Percentiles rank a stretch among this genome's conserved stretches.
These are phyloP conservation scores for Oxyria digyna DNA, from an alignment of 148 eudicot species.

Conservation along the genomic window DNA sequence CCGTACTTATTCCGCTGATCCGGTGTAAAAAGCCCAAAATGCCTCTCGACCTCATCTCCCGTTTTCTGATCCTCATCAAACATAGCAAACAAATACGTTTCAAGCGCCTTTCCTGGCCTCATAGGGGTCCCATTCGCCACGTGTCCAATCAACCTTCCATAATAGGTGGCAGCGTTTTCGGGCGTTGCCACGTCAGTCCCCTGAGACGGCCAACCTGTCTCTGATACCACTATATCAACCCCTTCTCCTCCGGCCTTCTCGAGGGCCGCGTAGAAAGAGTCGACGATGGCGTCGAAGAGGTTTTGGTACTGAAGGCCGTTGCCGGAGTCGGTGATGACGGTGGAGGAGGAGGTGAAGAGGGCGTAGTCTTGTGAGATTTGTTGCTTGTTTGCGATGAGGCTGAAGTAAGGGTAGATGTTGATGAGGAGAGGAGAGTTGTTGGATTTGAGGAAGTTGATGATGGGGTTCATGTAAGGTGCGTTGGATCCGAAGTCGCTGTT, in stretches of 20 bases:
- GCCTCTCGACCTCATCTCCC: slow-evolving; percentile 17
- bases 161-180: slow-evolving; percentile 23
- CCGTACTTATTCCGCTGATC: slow-evolving; percentile 25
- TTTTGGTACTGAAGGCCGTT: slow-evolving; percentile 26
- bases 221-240: slow-evolving; percentile 26
- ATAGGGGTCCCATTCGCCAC: slow-evolving; percentile 27
- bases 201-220: slow-evolving; percentile 31
- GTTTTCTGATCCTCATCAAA: slow-evolving; percentile 26
- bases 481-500: slow-evolving; percentile 14
- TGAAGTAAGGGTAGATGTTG: slow-evolving; percentile 41
- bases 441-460: slow-evolving; percentile 22
- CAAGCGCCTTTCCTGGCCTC: slow-evolving; percentile 18
- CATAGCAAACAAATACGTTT: no score
- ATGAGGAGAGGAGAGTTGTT: slow-evolving; percentile 25
- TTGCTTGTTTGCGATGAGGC: slow-evolving; percentile 3
- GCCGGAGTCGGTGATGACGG: slow-evolving; percentile 18
- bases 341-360: slow-evolving; percentile 27
- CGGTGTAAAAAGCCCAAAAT: slow-evolving; percentile 29
- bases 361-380: slow-evolving; percentile 23
- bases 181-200: slow-evolving; percentile 11
- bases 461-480: slow-evolving; percentile 19
- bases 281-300: slow-evolving; percentile 36
- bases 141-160: slow-evolving; percentile 17
- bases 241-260: slow-evolving; percentile 20
- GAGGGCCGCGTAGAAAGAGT: slow-evolving; percentile 30